Evolutionary conservation across 805 yeast genomes (phyloP), one percentile per base, ranked within the genome.

Genomic region (Wickerhamiella hasegawae): DNA sequence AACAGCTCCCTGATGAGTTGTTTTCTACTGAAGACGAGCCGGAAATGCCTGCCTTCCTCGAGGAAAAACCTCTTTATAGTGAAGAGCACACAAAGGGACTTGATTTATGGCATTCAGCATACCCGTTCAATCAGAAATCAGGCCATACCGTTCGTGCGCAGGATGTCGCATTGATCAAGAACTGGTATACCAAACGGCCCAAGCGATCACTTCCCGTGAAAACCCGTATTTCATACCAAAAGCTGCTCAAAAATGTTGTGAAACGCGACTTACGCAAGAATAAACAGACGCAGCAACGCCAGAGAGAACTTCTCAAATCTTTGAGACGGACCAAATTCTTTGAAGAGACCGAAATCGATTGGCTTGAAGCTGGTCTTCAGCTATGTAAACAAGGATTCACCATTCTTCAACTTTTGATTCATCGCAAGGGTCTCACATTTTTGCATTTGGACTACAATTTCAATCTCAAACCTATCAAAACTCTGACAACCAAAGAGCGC

Each of bases 361-460:
- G 99, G 99, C 90, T 87, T 3, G 99, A 90, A 54, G 98, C 97
- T 1, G 98, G 96, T 20, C 61, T 90, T 38, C 97, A 90, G 57
- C 73, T 90, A 2, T 80, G 94, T 49, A 69, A 73, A 26, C 99
- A 90, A 56, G 98, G 98, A 3, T 81, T 76, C 55, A 87, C 83
- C 47, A 85, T 87, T 93, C 65, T 90, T 32, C 85, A 84, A 54
- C 59, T 90, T 24, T 62, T 90, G 44, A 83, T 90, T 34, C 97
- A 90, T 54, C 71, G 84, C 48, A 76, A 80, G 45, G 97, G 97
- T 0, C 60, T 90, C 25, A 84, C 95, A 0, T 90, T 84, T 52
- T 60, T 90, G 40, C 99, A 90, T 60, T 62, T 90, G 43, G 99
- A 90, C 56, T 90, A 84, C 57, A 90, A 90, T 54, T 90, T 90